These are phyloP conservation scores for Quercus bicolor DNA, from an alignment of 306 rosid species.

Conservation along the genomic window DNA sequence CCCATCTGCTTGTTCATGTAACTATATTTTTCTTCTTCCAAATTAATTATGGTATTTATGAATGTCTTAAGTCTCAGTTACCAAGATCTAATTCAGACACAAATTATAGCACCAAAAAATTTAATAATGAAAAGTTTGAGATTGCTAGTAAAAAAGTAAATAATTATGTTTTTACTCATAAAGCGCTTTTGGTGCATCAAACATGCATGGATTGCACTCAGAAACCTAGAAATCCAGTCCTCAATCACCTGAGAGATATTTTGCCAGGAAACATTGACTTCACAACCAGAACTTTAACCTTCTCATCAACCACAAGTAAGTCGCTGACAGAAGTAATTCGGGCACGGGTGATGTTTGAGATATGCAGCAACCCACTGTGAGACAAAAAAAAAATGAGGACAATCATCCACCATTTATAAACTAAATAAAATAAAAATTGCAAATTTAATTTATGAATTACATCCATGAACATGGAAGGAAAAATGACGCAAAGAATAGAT, in stretches of 20 bases:
- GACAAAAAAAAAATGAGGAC: conserved; percentile 13
- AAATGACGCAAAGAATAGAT: conserved; percentile 6
- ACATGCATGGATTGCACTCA: conserved; percentile 10
- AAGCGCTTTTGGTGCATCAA: neutral
- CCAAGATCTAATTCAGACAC: neutral
- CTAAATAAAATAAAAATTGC: conserved; percentile 1
- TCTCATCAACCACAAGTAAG: conserved; percentile 69
- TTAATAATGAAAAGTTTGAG: neutral
- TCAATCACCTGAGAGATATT: conserved; percentile 76
- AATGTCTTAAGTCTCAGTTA: neutral
- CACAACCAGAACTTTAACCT: conserved; percentile 80
- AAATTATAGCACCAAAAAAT: neutral
- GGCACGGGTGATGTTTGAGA: conserved; percentile 70
- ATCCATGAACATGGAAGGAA: neutral
- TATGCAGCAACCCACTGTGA: conserved; percentile 92
- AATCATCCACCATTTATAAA: conserved; percentile 10
- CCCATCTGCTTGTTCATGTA: neutral
- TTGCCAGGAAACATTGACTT: conserved; percentile 81
- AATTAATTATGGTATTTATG: neutral
- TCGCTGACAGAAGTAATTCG: conserved; percentile 64
- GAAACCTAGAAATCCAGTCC: conserved; percentile 1
- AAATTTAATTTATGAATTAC: neutral
- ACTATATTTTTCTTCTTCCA: neutral
- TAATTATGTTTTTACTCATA: neutral
- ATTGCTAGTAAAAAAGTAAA: neutral